Evolutionary conservation across 2,329 filamentous ascomycete species (phyloP), one percentile per base, ranked within the genome.

Genomic region (Exutisphaerella laricina): DNA sequence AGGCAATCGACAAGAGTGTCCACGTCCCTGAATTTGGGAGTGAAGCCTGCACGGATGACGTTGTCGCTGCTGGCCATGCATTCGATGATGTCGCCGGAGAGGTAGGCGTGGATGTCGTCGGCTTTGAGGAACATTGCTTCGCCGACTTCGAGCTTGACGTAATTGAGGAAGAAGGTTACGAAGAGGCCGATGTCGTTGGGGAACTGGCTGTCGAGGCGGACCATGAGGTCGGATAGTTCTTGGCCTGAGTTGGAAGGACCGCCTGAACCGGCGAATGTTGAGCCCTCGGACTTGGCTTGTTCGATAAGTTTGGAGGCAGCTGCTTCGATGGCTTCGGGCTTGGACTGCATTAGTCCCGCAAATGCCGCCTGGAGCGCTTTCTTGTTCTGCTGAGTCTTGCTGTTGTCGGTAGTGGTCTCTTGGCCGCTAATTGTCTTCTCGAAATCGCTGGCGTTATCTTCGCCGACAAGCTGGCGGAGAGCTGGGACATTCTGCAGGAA

Each of bases 51-150:
- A 43, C 92, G 88, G 39, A 98, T 89, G 25, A 98, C 92, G 55
- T 98, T 98, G 75, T 98, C 92, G n/a, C 87, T 94, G 6, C 88
- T 84, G 0, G 92, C 92, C 92, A 98, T 98, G 73, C 92, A 98
- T 69, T 98, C 92, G 63, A 98, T 88, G 56, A 98, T 95, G 61
- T 98, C 90, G 46, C 87, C 87, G 2, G 83, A 87, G 31, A 94
- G 70, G 66, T 98, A 98, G 36, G 92, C 92, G 65, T 98, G 92
- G 58, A 97, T 97, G 60, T 97, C 92, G 60, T 98, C 90, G 5
- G 92, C 92, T 58, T 88, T 87, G 25, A 98, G 75, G 70, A 97
- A 98, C 73, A 98, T 85, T 6, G 90, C 92, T 69, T 98, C 90
- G 39, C 92, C 92, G 1, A 89, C 80, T 37, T 84, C 72, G 10